phyloP scores from a whole-genome alignment of 768 basidiomycete species.

The Candolleomyces aberdarensis region DNA sequence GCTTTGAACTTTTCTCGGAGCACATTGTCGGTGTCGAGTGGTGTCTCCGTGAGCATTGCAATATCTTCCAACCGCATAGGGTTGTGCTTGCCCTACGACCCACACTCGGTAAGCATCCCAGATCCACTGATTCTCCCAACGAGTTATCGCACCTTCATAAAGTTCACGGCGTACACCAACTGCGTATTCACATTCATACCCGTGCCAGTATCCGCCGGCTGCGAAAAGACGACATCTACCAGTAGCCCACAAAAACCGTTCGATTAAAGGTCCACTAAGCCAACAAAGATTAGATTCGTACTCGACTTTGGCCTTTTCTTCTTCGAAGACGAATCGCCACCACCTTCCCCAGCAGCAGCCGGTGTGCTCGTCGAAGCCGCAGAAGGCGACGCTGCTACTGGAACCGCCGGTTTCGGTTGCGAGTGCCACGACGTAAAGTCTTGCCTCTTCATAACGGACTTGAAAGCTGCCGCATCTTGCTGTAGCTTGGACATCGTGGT shows the following conservation, averaged over 20 bases:
- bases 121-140: not conserved
- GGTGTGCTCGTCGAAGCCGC: constrained; percentile 8
- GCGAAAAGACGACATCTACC: constrained; percentile 76
- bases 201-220: constrained; percentile 82
- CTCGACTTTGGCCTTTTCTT: constrained; percentile 69
- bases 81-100: constrained; percentile 54
- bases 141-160: constrained; percentile 60
- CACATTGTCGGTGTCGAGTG: constrained; percentile 65
- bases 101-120: constrained; percentile 1
- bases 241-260: constrained; percentile 10
- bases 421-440: constrained; percentile 79
- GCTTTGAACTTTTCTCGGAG: constrained; percentile 78
- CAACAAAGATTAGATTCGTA: constrained; percentile 23
- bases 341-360: constrained; percentile 12
- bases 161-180: constrained; percentile 78
- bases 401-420: constrained; percentile 39
- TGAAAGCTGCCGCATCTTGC: constrained; percentile 72
- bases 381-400: constrained; percentile 20
- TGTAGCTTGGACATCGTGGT: constrained; percentile 61
- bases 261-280: constrained; percentile 8
- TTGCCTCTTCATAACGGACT: constrained; percentile 57
- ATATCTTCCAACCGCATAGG: constrained; percentile 89
- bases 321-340: constrained; percentile 29
- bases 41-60: constrained; percentile 75
- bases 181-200: constrained; percentile 85